Percentiles rank a stretch among this genome's conserved stretches.
phyloP scores from a whole-genome alignment of 495 filamentous ascomycete genomes.

The Hypoxylon cercidicola region DNA sequence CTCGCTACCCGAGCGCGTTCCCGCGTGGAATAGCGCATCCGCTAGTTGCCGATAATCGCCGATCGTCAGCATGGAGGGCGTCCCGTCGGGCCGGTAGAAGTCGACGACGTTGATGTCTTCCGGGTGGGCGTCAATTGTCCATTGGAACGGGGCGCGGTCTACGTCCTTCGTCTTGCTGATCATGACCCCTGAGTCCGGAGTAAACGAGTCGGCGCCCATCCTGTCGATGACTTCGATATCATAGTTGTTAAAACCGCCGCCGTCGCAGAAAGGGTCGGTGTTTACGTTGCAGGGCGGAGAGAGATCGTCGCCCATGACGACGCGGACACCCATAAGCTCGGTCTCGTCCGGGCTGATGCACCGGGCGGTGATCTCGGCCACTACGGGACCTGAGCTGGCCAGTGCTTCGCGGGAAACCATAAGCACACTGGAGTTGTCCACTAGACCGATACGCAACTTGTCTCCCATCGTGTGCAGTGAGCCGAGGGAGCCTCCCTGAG shows the following conservation, averaged over 20 bases:
- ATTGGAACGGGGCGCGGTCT: conserved; percentile 51
- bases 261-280: conserved; percentile 54
- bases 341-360: conserved; percentile 44
- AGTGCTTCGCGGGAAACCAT: conserved; percentile 49
- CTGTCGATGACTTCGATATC: conserved; percentile 56
- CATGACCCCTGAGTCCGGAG: conserved; percentile 54
- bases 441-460: conserved; percentile 52
- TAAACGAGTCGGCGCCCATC: conserved; percentile 56
- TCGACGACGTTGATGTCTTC: conserved; percentile 50
- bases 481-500: conserved; percentile 49
- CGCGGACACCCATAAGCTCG: conserved; percentile 52
- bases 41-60: conserved; percentile 56
- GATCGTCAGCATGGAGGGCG: conserved; percentile 42
- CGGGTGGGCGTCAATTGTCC: conserved; percentile 56
- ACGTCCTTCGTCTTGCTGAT: conserved; percentile 54
- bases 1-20: conserved; percentile 52
- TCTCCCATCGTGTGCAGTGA: conserved; percentile 56
- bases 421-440: conserved; percentile 44
- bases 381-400: conserved; percentile 48
- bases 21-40: conserved; percentile 57
- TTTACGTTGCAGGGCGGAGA: conserved; percentile 48
- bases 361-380: conserved; percentile 51
- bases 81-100: conserved; percentile 48
- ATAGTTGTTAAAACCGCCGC: conserved; percentile 52
- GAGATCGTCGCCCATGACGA: conserved; percentile 46